Evolutionary conservation across 139 green algal species (phyloP), one percentile per base, ranked within the genome.

Genomic region (Trebouxia sp.): DNA sequence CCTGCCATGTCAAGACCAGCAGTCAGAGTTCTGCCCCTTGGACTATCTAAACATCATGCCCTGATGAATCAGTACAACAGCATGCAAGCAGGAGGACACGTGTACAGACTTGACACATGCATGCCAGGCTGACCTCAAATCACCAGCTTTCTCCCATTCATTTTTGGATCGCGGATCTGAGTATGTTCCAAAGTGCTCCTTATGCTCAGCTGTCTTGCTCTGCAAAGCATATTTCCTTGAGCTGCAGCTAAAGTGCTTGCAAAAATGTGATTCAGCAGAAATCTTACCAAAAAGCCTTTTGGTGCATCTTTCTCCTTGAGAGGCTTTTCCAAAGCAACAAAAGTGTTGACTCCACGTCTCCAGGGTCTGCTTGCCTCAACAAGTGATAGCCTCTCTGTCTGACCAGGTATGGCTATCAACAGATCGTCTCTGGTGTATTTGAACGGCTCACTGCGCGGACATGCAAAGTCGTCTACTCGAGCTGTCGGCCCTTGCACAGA

Each of bases 331-430:
- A 77, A 24, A 24, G 67, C 67, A 39, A 77, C n/a, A 38, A 77
- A 77, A 14, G 67, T 77, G 41, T 77, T 35, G 9, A 77, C 42
- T 10, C 67, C 67, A 32, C 35, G 32, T 35, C 67, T 38, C 67
- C 67, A 77, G 10, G 41, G 41, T 56, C 67, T 77, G 67, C 67
- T 77, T 8, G 67, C 41, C 55, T 77, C 41, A 38, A 77, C 26
- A 38, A 77, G 67, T 3, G 67, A 51, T 28, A 77, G 67, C 67
- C 67, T 77, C 28, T 72, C 62, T 72, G 62, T 72, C 62, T 72
- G 62, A 11, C 62, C 62, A 43, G 62, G 62, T 30, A 72, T 72
- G 28, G 62, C 62, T 72, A 72, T 72, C 62, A 72, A 72, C n/a
- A 72, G 26, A 45, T 72, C 62, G 15, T 45, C 62, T 37, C 35